These are phyloP conservation scores for Hepatocystis sp. DNA, from an alignment of 169 alveolate genomes.

Conservation along the genomic window DNA sequence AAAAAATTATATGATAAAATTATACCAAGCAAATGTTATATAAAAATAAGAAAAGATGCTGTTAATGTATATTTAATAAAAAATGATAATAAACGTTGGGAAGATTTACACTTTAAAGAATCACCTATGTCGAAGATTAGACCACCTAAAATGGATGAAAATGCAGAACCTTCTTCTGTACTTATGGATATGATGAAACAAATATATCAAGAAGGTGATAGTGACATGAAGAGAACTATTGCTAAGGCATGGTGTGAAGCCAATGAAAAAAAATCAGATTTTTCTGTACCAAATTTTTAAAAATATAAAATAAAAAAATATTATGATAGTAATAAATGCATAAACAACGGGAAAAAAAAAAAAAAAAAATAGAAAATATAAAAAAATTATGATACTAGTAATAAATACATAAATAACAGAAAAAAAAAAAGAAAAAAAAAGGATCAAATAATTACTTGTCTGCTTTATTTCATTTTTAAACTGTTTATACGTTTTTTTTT, in stretches of 20 bases:
- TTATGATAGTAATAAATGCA: not conserved
- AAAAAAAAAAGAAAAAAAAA: too few relatives aligned
- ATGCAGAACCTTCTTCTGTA: constrained; percentile 80
- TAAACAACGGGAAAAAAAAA: not conserved
- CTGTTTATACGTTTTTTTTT: too few relatives aligned
- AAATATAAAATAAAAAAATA: constrained; percentile 4
- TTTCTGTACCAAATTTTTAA: constrained; percentile 59
- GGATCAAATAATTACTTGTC: too few relatives aligned
- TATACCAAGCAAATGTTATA: constrained; percentile 48
- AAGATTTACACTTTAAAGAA: constrained; percentile 63
- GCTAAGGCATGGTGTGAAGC: constrained; percentile 96
- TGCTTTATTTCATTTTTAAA: too few relatives aligned
- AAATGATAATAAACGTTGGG: constrained; percentile 65
- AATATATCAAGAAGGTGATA: constrained; percentile 90
- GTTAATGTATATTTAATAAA: constrained; percentile 50
- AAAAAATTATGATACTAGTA: too few relatives aligned
- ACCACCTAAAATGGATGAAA: constrained; percentile 58
- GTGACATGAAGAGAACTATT: constrained; percentile 94
- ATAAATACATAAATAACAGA: too few relatives aligned
- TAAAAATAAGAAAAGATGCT: constrained; percentile 48
- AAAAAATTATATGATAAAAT: constrained; percentile 73
- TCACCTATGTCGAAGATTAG: constrained; percentile 66
- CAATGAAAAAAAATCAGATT: constrained; percentile 50
- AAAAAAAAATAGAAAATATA: not conserved
- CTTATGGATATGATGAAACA: constrained; percentile 83